Conservation (phyloP, 2,329 filamentous ascomycete genomes). For the Fusarium nodosum region DNA sequence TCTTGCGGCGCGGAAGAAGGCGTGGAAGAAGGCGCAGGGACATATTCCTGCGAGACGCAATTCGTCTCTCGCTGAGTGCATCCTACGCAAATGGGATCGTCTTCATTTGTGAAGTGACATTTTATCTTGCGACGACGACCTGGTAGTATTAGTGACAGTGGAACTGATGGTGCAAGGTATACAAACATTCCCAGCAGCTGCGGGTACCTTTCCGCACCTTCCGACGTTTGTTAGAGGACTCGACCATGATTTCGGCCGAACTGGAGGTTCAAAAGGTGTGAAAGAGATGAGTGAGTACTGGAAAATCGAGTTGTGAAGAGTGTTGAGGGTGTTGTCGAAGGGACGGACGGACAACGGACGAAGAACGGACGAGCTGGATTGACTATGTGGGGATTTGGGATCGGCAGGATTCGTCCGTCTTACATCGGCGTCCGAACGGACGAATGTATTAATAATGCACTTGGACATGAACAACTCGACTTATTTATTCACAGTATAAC, state of each 20-base stretch:
- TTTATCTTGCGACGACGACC: conserved; percentile 64
- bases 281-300: background rate
- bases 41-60: conserved; percentile 64
- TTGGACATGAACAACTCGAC: background rate
- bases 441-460: conserved; percentile 19
- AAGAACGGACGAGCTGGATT: conserved; percentile 28
- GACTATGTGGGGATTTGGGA: conserved; percentile 1
- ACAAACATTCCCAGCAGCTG: conserved; percentile 72
- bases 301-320: conserved; percentile 4
- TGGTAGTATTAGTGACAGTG: conserved; percentile 20
- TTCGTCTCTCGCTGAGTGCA: conserved; percentile 59
- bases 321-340: conserved; percentile 4
- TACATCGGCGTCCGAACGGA: conserved; percentile 39
- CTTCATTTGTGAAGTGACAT: conserved; percentile 61
- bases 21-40: conserved; percentile 52
- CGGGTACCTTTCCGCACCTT: conserved; percentile 69
- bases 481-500: background rate
- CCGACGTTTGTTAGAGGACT: conserved; percentile 44
- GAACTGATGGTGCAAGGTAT: background rate
- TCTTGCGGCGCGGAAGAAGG: conserved; percentile 54
- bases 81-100: conserved; percentile 60
- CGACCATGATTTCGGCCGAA: conserved; percentile 49
- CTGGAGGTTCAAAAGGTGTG: background rate
- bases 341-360: conserved; percentile 35
- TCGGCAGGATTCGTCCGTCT: conserved; percentile 28